phyloP scores from a whole-genome alignment of 2,329 filamentous ascomycete genomes.

The Laburnicola sp. region DNA sequence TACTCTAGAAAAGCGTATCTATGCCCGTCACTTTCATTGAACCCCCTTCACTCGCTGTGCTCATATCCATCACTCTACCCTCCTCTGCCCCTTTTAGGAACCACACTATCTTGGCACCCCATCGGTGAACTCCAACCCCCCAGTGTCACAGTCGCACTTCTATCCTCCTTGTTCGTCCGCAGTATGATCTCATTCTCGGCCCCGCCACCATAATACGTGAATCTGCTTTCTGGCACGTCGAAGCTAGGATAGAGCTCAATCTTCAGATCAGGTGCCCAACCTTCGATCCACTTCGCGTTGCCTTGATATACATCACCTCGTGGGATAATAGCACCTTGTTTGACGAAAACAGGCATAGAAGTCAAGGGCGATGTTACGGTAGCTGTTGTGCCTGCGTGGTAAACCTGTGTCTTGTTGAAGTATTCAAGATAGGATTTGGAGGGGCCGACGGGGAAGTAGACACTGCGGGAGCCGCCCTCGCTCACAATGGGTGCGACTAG shows the following conservation, averaged over 20 bases:
- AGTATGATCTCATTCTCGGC: conserved; percentile 16
- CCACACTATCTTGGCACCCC: conserved; percentile 15
- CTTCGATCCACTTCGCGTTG: conserved; percentile 40
- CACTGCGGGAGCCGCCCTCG: conserved; percentile 26
- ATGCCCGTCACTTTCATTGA: background rate
- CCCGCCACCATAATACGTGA: conserved; percentile 31
- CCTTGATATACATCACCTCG: conserved; percentile 40
- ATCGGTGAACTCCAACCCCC: conserved; percentile 14
- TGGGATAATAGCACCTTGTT: conserved; percentile 39
- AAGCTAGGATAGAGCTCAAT: conserved; percentile 40
- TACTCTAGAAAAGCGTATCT: background rate
- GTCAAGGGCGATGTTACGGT: conserved; percentile 23
- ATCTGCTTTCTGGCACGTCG: conserved; percentile 25
- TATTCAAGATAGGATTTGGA: conserved; percentile 39
- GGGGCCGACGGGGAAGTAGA: conserved; percentile 38
- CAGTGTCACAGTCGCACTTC: conserved; percentile 18
- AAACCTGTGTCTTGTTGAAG: conserved; percentile 27
- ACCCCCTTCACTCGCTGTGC: background rate
- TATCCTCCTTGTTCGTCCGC: conserved; percentile 12
- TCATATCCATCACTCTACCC: conserved; percentile 1
- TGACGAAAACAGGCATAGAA: conserved; percentile 39
- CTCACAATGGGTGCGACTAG: conserved; percentile 41
- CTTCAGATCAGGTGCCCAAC: conserved; percentile 35
- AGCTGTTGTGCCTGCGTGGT: conserved; percentile 25
- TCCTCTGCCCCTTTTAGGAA: conserved; percentile 13